phyloP scores from a whole-genome alignment of 2,329 filamentous ascomycete genomes.

The Colletotrichum horii region DNA sequence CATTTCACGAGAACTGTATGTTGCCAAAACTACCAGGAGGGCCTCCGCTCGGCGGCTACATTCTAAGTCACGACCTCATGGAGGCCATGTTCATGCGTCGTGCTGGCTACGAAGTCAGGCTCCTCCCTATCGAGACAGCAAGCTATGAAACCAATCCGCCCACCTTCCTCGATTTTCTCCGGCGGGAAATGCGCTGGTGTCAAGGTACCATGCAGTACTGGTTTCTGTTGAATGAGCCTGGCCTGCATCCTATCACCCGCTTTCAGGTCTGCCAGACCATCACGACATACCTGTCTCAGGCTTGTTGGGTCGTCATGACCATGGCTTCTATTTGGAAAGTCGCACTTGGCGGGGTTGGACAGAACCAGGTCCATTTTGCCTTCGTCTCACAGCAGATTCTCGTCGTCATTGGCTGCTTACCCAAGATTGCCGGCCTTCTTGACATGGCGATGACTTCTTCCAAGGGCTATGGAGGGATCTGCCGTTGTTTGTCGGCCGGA shows the following conservation, averaged over 20 bases:
- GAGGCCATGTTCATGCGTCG: background rate
- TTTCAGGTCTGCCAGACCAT: background rate
- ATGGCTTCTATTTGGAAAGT: background rate
- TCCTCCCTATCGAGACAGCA: background rate
- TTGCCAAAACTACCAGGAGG: background rate
- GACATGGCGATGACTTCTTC: background rate
- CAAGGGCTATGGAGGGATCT: background rate
- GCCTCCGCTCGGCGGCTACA: background rate
- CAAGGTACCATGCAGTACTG: background rate
- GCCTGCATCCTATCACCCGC: background rate
- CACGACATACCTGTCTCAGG: background rate
- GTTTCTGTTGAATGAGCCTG: background rate
- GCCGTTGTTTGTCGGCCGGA: background rate
- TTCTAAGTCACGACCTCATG: background rate
- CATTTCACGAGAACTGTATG: background rate
- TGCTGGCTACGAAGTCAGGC: background rate
- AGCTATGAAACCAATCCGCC: background rate
- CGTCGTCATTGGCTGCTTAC: background rate
- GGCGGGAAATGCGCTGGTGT: background rate
- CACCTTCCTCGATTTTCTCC: background rate
- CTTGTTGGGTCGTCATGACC: background rate
- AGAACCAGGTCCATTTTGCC: background rate
- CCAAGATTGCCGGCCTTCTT: background rate
- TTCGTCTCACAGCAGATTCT: background rate
- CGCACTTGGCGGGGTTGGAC: rapidly evolving